These are phyloP conservation scores for Aspergillus proliferans DNA, from an alignment of 2,329 filamentous ascomycete species.

Conservation along the genomic window DNA sequence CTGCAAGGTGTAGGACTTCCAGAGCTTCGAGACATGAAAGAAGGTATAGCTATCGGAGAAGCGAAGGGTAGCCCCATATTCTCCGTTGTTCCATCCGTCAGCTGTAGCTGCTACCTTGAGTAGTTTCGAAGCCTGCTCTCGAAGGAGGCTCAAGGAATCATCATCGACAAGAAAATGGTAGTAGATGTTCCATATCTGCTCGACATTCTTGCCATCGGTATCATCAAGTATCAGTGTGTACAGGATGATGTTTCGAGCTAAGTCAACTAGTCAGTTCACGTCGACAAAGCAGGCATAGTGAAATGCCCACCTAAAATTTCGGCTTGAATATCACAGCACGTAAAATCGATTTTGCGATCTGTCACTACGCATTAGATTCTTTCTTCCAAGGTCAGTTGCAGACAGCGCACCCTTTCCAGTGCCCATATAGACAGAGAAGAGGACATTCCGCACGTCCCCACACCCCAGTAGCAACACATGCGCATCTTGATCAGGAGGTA, in stretches of 20 bases:
- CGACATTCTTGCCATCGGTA: not conserved
- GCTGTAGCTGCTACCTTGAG: not conserved
- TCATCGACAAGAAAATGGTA: not conserved
- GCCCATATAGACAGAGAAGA: slow-evolving; percentile 49
- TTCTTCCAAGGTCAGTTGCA: not conserved
- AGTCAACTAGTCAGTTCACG: slow-evolving; percentile 11
- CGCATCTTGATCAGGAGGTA: slow-evolving; percentile 47
- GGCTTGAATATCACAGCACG: not conserved
- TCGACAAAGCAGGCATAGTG: slow-evolving; percentile 17
- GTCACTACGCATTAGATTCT: not conserved
- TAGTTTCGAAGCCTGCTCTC: not conserved
- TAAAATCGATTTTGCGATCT: not conserved
- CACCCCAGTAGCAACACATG: slow-evolving; percentile 51
- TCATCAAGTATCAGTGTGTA: not conserved
- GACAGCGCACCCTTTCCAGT: slow-evolving; percentile 43
- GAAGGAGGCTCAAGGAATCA: not conserved
- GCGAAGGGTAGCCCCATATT: not conserved
- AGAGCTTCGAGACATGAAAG: not conserved
- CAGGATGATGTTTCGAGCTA: not conserved
- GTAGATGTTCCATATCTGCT: not conserved
- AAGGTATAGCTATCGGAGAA: not conserved
- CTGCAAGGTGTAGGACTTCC: not conserved
- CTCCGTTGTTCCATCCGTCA: not conserved
- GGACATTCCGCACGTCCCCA: slow-evolving; percentile 52
- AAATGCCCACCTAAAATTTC: not conserved